Base-by-base conservation (phyloP, 768 basidiomycete genomes). In the Russula abietina region DNA sequence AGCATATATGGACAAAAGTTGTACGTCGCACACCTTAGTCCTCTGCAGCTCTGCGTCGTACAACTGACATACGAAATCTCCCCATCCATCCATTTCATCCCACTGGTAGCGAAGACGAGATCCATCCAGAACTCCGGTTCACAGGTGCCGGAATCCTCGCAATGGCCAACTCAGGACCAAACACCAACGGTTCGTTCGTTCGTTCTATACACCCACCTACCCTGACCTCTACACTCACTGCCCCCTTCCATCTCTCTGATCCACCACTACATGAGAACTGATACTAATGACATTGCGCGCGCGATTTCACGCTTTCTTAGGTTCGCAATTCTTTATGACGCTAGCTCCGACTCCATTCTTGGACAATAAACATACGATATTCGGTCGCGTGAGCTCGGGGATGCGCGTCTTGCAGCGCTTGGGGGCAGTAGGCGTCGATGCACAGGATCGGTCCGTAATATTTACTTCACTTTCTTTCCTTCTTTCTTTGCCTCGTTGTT, bases 111-210 rank as follows among this genome's bases (percentile, higher is more conserved):
- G 86, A 91, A 73, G 94, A 97, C 73, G 94, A 97, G 71, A 84
- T 98, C 56, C 83, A 92, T 69, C 87, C 91, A 1, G 94, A 97
- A 16, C 75, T 98, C 68, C 80, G 94, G 53, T 98, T 98, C 77
- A 94, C 93, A 2, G 96, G 96, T 19, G 94, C 95, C 48, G 96
- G 96, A 24, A 94, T 98, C 61, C 84, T 98, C 28, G 93, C 92
- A 10, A 93, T 93, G 91, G 97, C 97, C 39, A 99, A 99, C 75
- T 92, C 95, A 50, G 95, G 95, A 12, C 90, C 90, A n/a, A 91
- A 93, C 72, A 89, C 88, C 28, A 93, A 93, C 70, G 88, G 91
- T 84, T 58, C 58, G 76, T 33, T 22, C 50, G 17, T 33, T n/a
- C n/a, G 51, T 14, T 22, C 43, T 19, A 8, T 3, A n/a, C 6